A percentile compares a stretch with the other conserved stretches of the same genome.
These are phyloP conservation scores for Phytophthora capsici DNA, from an alignment of 352 stramenopile genomes.

Conservation along the genomic window DNA sequence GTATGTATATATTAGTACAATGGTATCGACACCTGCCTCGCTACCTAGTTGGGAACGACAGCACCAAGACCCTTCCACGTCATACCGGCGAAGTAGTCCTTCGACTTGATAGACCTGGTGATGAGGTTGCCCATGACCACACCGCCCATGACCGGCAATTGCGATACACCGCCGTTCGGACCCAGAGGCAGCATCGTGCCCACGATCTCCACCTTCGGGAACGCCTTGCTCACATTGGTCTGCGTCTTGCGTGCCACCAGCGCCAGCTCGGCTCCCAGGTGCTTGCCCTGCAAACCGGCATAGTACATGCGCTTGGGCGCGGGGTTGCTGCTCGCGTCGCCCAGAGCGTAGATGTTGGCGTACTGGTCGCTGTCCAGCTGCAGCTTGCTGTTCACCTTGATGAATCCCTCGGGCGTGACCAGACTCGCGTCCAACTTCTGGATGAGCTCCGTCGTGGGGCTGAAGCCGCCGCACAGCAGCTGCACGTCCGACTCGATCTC, in stretches of 20 bases:
- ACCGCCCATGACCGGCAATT: constrained; percentile 59
- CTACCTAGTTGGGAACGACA: constrained; percentile 35
- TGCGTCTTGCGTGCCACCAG: constrained; percentile 48
- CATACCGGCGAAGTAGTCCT: constrained; percentile 52
- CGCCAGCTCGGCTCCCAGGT: constrained; percentile 47
- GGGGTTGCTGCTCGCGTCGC: constrained; percentile 54
- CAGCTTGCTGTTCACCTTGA: constrained; percentile 57
- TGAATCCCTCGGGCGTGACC: constrained; percentile 42
- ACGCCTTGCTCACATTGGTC: constrained; percentile 42
- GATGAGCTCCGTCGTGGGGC: constrained; percentile 47
- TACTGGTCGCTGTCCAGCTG: constrained; percentile 55
- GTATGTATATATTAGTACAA: constrained; percentile 7
- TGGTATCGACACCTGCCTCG: not conserved
- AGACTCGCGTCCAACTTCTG: constrained; percentile 43
- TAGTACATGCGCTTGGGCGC: constrained; percentile 57
- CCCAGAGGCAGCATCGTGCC: constrained; percentile 55
- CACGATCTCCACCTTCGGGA: constrained; percentile 45
- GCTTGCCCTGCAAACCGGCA: constrained; percentile 51
- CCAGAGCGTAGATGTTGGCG: constrained; percentile 59
- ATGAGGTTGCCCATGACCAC: constrained; percentile 60
- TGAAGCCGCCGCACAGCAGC: constrained; percentile 49
- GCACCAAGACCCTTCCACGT: constrained; percentile 49
- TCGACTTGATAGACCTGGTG: constrained; percentile 54
- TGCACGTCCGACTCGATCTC: constrained; percentile 61
- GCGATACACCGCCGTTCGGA: constrained; percentile 53